phyloP scores from a whole-genome alignment of 2,329 filamentous ascomycete genomes.

The Penicillium sp. region DNA sequence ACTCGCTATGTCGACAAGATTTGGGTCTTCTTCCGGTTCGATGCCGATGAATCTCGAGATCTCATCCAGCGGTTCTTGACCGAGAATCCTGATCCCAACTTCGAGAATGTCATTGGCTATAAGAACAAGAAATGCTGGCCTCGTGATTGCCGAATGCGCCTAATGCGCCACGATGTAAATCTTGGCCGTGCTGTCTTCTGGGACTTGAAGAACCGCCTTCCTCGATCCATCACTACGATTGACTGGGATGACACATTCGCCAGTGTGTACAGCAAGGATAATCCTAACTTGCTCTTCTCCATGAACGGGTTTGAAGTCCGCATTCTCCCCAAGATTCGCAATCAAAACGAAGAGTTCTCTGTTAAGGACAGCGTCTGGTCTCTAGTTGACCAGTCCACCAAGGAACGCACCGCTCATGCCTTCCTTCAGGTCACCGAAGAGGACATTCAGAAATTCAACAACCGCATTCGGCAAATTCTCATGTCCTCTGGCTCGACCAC shows the following conservation, averaged over 20 bases:
- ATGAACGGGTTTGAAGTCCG: constrained; percentile 98
- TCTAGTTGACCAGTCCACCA: constrained; percentile 89
- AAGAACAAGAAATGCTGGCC: constrained; percentile 99
- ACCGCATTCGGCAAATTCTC: constrained; percentile 93
- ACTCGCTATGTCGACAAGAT: constrained; percentile 97
- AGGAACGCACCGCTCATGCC: constrained; percentile 93
- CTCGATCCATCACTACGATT: constrained; percentile 90
- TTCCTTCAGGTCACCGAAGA: constrained; percentile 98
- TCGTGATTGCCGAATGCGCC: constrained; percentile 89
- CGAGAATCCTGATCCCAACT: constrained; percentile 96
- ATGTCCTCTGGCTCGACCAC: constrained; percentile 99
- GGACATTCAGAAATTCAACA: constrained; percentile 98
- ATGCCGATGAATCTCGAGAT: constrained; percentile 87
- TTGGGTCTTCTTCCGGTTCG: constrained; percentile 95
- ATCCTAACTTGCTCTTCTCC: constrained; percentile 92
- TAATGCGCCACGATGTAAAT: constrained; percentile 99
- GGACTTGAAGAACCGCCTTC: constrained; percentile 95
- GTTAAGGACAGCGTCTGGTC: constrained; percentile 99
- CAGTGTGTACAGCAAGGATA: constrained; percentile 96
- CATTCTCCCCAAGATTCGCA: constrained; percentile 89
- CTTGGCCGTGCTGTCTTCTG: constrained; percentile 96
- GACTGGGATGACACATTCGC: constrained; percentile 99
- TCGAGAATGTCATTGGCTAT: constrained; percentile 98
- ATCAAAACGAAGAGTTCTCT: constrained; percentile 91
- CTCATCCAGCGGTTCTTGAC: constrained; percentile 96